Conservation (phyloP, 164 flowering plant genomes). For the Aristolochia californica region DNA sequence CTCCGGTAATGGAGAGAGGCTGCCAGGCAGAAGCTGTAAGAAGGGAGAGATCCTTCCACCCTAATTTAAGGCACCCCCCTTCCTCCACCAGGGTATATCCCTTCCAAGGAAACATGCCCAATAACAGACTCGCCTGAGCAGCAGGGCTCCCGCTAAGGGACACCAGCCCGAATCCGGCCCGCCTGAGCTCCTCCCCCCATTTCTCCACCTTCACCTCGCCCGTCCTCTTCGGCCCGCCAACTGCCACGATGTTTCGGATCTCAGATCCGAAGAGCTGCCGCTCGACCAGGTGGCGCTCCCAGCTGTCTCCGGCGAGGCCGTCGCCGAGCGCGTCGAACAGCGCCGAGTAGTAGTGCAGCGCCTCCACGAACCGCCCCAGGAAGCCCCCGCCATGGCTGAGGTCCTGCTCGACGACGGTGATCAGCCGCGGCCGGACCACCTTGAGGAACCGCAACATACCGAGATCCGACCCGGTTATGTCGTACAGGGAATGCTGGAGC, state of each 20-base stretch:
- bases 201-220: constrained; percentile 68
- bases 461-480: constrained; percentile 63
- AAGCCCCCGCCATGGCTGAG: constrained; percentile 63
- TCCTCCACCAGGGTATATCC: constrained; percentile 89
- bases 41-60: constrained; percentile 90
- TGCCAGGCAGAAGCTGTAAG: constrained; percentile 92
- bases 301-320: constrained; percentile 38
- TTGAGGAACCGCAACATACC: constrained; percentile 42
- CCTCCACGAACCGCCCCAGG: constrained; percentile 71
- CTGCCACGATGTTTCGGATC: constrained; percentile 78
- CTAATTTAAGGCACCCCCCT: constrained; percentile 62
- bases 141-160: constrained; percentile 81
- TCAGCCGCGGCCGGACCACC: constrained; percentile 45
- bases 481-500: constrained; percentile 86
- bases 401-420: constrained; percentile 80
- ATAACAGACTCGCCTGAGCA: constrained; percentile 61
- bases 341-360: constrained; percentile 88
- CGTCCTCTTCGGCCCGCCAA: constrained; percentile 75
- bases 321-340: constrained; percentile 86
- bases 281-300: constrained; percentile 73
- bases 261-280: constrained; percentile 73
- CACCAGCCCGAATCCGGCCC: constrained; percentile 56
- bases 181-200: constrained; percentile 74
- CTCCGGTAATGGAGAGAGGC: constrained; percentile 14
- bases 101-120: constrained; percentile 83